Conservation (phyloP, 345 rosid genomes). For the Euclidium syriacum region DNA sequence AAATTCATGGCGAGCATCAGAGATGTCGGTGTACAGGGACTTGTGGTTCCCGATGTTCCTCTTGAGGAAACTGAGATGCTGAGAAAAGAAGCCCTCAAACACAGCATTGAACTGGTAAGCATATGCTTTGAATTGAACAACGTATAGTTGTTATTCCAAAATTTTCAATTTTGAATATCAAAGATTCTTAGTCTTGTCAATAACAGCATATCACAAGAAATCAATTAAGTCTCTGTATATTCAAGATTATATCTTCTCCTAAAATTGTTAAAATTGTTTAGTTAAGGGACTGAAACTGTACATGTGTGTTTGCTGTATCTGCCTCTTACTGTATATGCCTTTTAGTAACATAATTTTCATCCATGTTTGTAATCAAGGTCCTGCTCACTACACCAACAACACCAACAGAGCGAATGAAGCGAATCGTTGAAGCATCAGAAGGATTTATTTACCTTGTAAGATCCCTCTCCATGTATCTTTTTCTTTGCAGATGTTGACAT, state of each 20-base stretch:
- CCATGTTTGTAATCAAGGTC: slow-evolving; percentile 45
- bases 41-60: slow-evolving; percentile 97
- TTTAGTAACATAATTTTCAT: not conserved
- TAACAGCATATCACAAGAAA: not conserved
- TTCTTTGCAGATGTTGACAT: slow-evolving; percentile 1
- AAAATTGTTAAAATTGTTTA: not conserved
- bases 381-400: slow-evolving; percentile 85
- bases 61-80: slow-evolving; percentile 82
- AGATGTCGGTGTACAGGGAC: slow-evolving; percentile 75
- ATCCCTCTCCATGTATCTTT: not conserved
- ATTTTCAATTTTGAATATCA: not conserved
- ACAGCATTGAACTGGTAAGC: slow-evolving; percentile 67
- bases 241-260: not conserved
- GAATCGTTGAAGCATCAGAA: slow-evolving; percentile 78
- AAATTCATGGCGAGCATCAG: slow-evolving; percentile 67
- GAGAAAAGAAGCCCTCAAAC: slow-evolving; percentile 63
- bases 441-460: slow-evolving; percentile 91
- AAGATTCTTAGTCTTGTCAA: slow-evolving; percentile 6
- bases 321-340: not conserved
- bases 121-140: not conserved
- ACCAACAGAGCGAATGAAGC: slow-evolving; percentile 65
- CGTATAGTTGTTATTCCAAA: not conserved
- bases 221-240: not conserved
- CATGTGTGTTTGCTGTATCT: not conserved
- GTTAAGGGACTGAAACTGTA: slow-evolving; percentile 7